Base-by-base conservation (phyloP, 139 green algal genomes). In the Astrephomene gubernaculifera region DNA sequence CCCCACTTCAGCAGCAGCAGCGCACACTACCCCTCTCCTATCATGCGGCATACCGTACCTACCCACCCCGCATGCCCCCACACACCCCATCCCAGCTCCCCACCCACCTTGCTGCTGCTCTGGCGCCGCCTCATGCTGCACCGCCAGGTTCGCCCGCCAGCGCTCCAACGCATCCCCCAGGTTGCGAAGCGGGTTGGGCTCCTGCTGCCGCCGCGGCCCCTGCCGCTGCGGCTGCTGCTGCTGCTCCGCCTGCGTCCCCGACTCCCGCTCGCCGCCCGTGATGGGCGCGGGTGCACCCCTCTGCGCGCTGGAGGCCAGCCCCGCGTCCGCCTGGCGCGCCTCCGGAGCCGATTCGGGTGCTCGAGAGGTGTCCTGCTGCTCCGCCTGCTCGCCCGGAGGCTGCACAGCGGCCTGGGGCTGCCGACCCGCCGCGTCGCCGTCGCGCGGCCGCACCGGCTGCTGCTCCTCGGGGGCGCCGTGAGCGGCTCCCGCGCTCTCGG, bases 151-250 rank as follows among this genome's bases (percentile, higher is more conserved):
- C 3, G 89, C 90, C 6, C 90, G 76, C 96, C 96, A 98, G 0
- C 90, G 79, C 91, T 98, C 93, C 88, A 97, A 38, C 21, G 95
- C 95, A 80, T 93, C 89, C 14, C 95, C 94, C 21, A 96, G 74
- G 81, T 70, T 86, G 33, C 94, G 89, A 45, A 95, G 92, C 29
- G 95, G 95, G 87, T 98, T 98, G 57, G 93, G 85, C 41, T 94
- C 53, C 68, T 91, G 87, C 85, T 86, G 84, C 41, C 82, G 82
- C 31, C 79, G 69, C 43, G 67, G 71, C 57, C 81, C 49, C 71
- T 88, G 61, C 45, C 35, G 74, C 35, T 57, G 68, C 12, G 36
- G 79, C 41, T 90, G 68, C 54, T 90, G 76, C 79, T 79, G 83
- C 73, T 83, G 81, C 53, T 79, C 80, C 29, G 43, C 24, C 80